These are phyloP conservation scores for Blastocystis sp. DNA, from an alignment of 352 stramenopile species.

Conservation along the genomic window DNA sequence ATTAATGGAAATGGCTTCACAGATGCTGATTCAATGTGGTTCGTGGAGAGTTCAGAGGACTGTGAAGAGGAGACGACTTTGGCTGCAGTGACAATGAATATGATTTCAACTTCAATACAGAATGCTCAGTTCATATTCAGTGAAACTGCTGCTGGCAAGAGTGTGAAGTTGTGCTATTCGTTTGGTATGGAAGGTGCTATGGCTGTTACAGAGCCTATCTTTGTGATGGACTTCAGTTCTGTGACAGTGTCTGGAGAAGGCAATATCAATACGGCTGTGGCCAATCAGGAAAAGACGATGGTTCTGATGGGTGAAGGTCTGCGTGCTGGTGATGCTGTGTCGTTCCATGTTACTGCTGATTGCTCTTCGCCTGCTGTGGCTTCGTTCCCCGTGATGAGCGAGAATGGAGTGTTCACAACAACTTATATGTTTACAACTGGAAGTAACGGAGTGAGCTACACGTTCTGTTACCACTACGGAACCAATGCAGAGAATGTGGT, in stretches of 20 bases:
- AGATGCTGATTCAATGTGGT: not conserved
- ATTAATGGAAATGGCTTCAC: constrained; percentile 10
- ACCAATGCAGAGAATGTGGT: not conserved
- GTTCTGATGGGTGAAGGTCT: not conserved
- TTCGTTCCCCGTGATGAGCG: not conserved
- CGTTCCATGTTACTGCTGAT: constrained; percentile 23
- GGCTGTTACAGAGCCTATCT: not conserved
- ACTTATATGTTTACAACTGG: constrained; percentile 26
- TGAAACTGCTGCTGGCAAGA: not conserved
- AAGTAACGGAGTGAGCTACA: constrained; percentile 43
- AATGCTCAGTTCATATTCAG: not conserved
- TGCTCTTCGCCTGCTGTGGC: constrained; percentile 26
- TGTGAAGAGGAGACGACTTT: not conserved
- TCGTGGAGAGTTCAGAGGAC: not conserved
- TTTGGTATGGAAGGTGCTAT: constrained; percentile 30
- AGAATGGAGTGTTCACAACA: not conserved
- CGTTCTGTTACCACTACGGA: constrained; percentile 58
- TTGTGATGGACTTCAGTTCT: not conserved
- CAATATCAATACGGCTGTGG: not conserved
- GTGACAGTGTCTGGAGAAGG: not conserved
- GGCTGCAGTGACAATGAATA: not conserved
- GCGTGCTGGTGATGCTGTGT: not conserved
- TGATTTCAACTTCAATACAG: not conserved
- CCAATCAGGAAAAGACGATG: constrained; percentile 9
- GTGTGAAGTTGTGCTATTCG: constrained; percentile 54